phyloP scores from a whole-genome alignment of 495 filamentous ascomycete genomes.

The Astrothelium macrocarpum region DNA sequence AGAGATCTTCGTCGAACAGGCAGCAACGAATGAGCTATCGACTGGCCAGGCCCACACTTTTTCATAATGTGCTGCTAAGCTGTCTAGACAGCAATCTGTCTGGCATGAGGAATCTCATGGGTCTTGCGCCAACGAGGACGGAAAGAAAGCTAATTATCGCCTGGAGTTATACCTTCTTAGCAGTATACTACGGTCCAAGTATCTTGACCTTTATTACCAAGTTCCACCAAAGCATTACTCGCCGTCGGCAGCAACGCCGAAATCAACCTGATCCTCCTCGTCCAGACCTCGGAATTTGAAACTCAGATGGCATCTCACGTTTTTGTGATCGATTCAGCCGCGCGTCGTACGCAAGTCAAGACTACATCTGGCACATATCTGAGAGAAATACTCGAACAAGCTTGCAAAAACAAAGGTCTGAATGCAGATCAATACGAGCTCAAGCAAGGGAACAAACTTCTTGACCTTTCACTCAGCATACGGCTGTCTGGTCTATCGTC shows the following conservation, averaged over 20 bases:
- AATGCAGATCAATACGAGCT: conserved; percentile 65
- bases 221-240: not conserved
- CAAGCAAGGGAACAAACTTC: conserved; percentile 74
- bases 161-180: conserved; percentile 15
- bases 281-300: not conserved
- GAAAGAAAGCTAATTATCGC: conserved; percentile 21
- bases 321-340: conserved; percentile 70
- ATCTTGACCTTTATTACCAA: not conserved
- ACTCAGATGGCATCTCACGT: conserved; percentile 75
- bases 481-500: conserved; percentile 77
- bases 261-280: not conserved
- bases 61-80: not conserved
- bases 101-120: conserved; percentile 8
- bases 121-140: conserved; percentile 14
- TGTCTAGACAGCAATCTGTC: not conserved
- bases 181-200: not conserved
- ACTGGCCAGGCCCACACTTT: not conserved
- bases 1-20: not conserved
- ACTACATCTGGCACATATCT: conserved; percentile 70
- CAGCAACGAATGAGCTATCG: not conserved
- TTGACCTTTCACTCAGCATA: conserved; percentile 76
- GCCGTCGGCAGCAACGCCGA: not conserved
- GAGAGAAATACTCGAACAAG: conserved; percentile 75
- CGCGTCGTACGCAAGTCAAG: conserved; percentile 67
- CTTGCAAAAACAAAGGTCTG: conserved; percentile 68